Evolutionary conservation across 2,329 filamentous ascomycete species (phyloP).

Genomic region (Colletotrichum camelliae): DNA sequence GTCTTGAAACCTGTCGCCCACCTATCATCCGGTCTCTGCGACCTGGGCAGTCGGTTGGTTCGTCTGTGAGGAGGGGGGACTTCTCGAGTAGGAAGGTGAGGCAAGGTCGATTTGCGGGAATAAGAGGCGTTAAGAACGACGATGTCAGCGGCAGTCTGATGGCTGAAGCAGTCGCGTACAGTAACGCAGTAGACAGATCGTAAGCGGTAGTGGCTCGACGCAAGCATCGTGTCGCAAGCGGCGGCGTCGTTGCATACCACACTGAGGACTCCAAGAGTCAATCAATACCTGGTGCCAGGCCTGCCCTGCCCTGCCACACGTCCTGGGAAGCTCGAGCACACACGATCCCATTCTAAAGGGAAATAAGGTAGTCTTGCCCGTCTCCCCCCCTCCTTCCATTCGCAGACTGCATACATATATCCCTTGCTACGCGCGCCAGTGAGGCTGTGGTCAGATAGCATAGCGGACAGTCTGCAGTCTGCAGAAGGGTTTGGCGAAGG

Average conservation of each 20-base stretch:
- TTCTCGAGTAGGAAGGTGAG: neutral
- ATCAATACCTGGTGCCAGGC: neutral
- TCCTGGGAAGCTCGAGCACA: neutral
- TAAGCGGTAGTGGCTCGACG: neutral
- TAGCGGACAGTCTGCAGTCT: neutral
- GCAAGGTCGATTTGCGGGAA: neutral
- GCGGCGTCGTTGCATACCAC: neutral
- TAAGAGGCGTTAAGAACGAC: neutral
- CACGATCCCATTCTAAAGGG: neutral
- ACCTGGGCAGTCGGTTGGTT: neutral
- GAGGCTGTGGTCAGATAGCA: constrained; percentile 5
- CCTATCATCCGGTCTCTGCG: neutral
- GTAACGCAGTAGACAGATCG: neutral
- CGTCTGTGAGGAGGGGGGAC: neutral
- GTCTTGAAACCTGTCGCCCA: neutral
- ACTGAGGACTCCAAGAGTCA: neutral
- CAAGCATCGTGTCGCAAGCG: neutral
- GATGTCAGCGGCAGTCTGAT: neutral
- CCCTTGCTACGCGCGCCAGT: neutral
- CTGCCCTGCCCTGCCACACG: neutral
- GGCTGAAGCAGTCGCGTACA: neutral
- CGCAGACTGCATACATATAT: neutral
- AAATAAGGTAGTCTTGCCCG: constrained; percentile 2
- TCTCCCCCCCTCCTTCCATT: neutral
- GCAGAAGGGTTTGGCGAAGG: neutral